Conservation (phyloP, 352 stramenopile species). For the Peronospora belbahrii region DNA sequence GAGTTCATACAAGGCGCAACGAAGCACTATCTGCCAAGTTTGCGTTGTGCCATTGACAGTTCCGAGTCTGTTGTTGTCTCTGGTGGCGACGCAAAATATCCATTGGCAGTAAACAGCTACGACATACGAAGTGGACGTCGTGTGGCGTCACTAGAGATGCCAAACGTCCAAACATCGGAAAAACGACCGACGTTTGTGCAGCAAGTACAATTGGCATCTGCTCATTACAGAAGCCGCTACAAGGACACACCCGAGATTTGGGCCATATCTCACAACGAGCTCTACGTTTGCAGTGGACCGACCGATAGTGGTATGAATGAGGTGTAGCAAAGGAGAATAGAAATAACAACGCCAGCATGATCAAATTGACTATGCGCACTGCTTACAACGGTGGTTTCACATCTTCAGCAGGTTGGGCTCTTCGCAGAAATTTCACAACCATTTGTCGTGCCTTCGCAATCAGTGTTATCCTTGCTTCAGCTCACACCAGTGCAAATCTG, state of each 20-base stretch:
- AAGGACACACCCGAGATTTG: conserved; percentile 28
- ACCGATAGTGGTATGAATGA: background rate
- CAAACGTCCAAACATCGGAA: background rate
- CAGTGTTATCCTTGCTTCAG: conserved; percentile 24
- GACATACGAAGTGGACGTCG: conserved; percentile 19
- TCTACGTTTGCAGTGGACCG: conserved; percentile 26
- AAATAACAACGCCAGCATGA: background rate
- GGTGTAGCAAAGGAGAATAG: background rate
- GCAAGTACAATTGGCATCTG: conserved; percentile 29
- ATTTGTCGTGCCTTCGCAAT: conserved; percentile 31
- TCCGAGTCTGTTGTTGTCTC: conserved; percentile 34
- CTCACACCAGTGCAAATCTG: conserved; percentile 44
- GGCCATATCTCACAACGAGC: conserved; percentile 30
- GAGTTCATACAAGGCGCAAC: conserved; percentile 21
- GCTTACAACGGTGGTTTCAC: conserved; percentile 18
- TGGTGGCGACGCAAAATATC: conserved; percentile 14
- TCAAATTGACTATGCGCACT: no score
- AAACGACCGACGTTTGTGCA: conserved; percentile 21
- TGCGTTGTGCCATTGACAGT: conserved; percentile 30
- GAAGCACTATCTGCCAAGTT: conserved; percentile 26
- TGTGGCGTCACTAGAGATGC: conserved; percentile 18
- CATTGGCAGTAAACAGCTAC: conserved; percentile 24
- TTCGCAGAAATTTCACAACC: conserved; percentile 53
- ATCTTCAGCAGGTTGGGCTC: conserved; percentile 51
- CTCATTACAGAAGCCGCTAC: conserved; percentile 4